These are phyloP conservation scores for Globomyces sp. DNA, from an alignment of 371 early-diverging fungal genomes.

Conservation along the genomic window DNA sequence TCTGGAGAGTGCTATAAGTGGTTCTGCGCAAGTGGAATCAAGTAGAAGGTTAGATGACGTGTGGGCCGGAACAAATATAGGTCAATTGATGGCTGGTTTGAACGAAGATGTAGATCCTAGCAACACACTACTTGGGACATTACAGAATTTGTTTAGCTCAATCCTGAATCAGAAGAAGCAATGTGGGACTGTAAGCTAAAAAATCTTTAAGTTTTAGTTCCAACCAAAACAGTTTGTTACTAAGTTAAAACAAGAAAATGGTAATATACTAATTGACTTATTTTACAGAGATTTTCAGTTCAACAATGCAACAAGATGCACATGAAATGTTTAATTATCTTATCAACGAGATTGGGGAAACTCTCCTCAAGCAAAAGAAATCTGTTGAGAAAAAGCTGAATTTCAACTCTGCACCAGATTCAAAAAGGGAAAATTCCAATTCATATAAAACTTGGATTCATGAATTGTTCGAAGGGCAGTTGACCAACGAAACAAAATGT, in stretches of 20 bases:
- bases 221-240: conserved; percentile 77
- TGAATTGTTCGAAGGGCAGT: conserved; percentile 88
- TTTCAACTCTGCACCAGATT: not conserved
- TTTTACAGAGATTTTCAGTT: conserved; percentile 77
- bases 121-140: conserved; percentile 77
- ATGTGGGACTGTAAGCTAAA: conserved; percentile 71
- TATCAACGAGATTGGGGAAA: conserved; percentile 89
- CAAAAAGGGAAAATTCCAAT: not conserved
- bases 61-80: conserved; percentile 7
- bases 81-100: not conserved
- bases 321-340: conserved; percentile 96
- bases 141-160: conserved; percentile 85
- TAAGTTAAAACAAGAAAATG: conserved; percentile 86
- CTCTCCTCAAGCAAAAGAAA: conserved; percentile 1
- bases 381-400: not conserved
- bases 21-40: not conserved
- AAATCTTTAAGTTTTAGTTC: too few relatives aligned
- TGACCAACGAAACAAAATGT: conserved; percentile 95
- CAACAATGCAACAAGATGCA: conserved; percentile 95
- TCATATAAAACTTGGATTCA: conserved; percentile 83
- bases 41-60: not conserved
- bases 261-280: conserved; percentile 42
- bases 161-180: conserved; percentile 81
- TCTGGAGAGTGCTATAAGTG: not conserved
- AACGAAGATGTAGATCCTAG: conserved; percentile 28